Evolutionary conservation across 768 basidiomycete species (phyloP), one percentile per base, ranked within the genome.

Genomic region (Hygrophorus russula): DNA sequence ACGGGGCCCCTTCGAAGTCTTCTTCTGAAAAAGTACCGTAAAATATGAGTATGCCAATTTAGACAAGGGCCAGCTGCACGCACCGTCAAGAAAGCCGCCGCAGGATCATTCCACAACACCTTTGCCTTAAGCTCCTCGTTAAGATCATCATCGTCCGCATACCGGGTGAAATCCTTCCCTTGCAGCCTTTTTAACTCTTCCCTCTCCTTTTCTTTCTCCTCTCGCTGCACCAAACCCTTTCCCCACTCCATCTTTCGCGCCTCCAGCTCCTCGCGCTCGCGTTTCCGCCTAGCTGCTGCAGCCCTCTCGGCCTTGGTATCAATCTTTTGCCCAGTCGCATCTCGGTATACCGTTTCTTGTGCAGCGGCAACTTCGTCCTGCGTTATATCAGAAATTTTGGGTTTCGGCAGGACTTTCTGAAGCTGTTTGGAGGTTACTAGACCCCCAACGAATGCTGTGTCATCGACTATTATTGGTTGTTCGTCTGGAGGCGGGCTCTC

Each of bases 201-300:
- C 54, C 64, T 74, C 56, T 69, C 65, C 56, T 73, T 74, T 62
- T 92, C 87, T 41, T 70, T 65, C 47, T 92, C 85, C 17, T 87
- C 82, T 47, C 80, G 67, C 65, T 98, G 96, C 31, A 91, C 84
- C 29, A 98, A 55, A 24, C 96, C 96, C 61, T 94, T 98, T 0
- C 90, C 91, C 96, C 96, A 98, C 58, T 94, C 88, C 88, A 94
- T 91, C 67, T 89, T 93, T 57, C 75, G 67, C 39, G 84, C 84
- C 56, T 94, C 89, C 56, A 76, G 78, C 64, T 96, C 87, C 58
- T 92, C 82, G 46, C 71, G 68, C 56, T 90, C 82, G 15, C 88
- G 72, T 55, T 91, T 90, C 60, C 74, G 59, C 50, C 80, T 68
- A 34, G 83, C 83, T 24, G 89, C 88, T 54, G 93, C 92, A 11